phyloP scores from a whole-genome alignment of 495 filamentous ascomycete species.

The Tirmania nivea region DNA sequence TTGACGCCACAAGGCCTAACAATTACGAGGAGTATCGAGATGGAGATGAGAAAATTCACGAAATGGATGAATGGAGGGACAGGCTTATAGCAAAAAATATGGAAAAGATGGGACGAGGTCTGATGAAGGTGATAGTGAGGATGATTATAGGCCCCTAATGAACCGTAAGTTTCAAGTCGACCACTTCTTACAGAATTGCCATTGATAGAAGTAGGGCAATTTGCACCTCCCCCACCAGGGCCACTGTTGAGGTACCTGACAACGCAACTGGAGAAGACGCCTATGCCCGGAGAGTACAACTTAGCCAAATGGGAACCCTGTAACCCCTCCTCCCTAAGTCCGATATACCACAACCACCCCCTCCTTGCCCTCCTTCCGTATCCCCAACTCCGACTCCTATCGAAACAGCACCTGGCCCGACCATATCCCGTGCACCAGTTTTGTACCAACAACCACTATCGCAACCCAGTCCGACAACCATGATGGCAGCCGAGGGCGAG shows the following conservation, averaged over 20 bases:
- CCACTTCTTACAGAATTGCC: not conserved
- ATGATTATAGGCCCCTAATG: conserved; percentile 28
- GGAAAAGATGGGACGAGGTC: conserved; percentile 18
- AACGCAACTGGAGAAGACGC: conserved; percentile 49
- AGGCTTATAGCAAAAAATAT: conserved; percentile 54
- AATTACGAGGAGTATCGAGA: conserved; percentile 77
- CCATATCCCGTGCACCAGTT: conserved; percentile 71
- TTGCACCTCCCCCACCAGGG: conserved; percentile 44
- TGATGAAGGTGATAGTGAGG: conserved; percentile 34
- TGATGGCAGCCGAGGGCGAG: conserved; percentile 29
- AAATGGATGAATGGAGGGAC: conserved; percentile 76
- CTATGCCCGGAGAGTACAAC: conserved; percentile 40
- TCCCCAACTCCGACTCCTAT: conserved; percentile 14
- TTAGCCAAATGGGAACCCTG: conserved; percentile 23
- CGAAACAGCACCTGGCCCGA: conserved; percentile 25
- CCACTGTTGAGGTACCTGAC: conserved; percentile 25
- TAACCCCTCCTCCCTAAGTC: conserved; percentile 22
- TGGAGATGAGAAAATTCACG: conserved; percentile 61
- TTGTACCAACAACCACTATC: conserved; percentile 44
- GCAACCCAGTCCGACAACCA: conserved; percentile 26
- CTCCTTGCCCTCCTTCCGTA: conserved; percentile 18
- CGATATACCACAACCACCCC: conserved; percentile 15
- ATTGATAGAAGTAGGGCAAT: conserved; percentile 30
- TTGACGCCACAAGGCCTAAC: conserved; percentile 65
- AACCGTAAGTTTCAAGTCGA: conserved; percentile 26